phyloP scores from a whole-genome alignment of 1,139 yeast genomes.

The Kazachstania sp. region DNA sequence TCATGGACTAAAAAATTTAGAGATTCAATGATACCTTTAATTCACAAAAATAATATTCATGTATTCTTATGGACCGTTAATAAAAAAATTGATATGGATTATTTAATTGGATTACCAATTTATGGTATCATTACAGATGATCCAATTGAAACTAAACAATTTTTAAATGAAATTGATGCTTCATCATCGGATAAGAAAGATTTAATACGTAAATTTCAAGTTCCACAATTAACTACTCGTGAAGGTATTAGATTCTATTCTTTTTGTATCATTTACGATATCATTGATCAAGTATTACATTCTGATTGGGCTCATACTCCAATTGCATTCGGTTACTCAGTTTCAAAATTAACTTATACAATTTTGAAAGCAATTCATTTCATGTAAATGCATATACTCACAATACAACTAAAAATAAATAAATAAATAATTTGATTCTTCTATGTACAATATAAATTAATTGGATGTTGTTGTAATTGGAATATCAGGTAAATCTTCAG shows the following conservation, averaged over 20 bases:
- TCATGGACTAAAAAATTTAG: conserved; percentile 38
- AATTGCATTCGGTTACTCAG: conserved; percentile 18
- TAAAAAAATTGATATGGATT: conserved; percentile 34
- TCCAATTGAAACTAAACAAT: conserved; percentile 33
- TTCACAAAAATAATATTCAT: conserved; percentile 38
- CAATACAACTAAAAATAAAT: too few relatives aligned
- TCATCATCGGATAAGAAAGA: conserved; percentile 3
- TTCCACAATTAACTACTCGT: conserved; percentile 16
- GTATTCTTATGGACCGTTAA: conserved; percentile 84
- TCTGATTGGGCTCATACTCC: conserved; percentile 23
- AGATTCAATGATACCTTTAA: conserved; percentile 31
- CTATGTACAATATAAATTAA: not conserved
- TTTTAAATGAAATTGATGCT: conserved; percentile 7
- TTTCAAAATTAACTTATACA: conserved; percentile 16
- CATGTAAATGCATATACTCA: conserved; percentile 11
- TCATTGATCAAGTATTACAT: conserved; percentile 17
- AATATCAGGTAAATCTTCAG: conserved; percentile 4
- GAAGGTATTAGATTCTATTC: conserved; percentile 25
- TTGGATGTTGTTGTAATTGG: not conserved
- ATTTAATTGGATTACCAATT: conserved; percentile 38
- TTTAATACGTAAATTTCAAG: conserved; percentile 6
- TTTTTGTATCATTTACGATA: conserved; percentile 15
- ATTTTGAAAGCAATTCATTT: conserved; percentile 20
- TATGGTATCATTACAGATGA: conserved; percentile 58
- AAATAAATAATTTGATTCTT: not conserved